Base-by-base conservation (phyloP, 108 stramenopile species). In the Cyclostephanos tholiformis region DNA sequence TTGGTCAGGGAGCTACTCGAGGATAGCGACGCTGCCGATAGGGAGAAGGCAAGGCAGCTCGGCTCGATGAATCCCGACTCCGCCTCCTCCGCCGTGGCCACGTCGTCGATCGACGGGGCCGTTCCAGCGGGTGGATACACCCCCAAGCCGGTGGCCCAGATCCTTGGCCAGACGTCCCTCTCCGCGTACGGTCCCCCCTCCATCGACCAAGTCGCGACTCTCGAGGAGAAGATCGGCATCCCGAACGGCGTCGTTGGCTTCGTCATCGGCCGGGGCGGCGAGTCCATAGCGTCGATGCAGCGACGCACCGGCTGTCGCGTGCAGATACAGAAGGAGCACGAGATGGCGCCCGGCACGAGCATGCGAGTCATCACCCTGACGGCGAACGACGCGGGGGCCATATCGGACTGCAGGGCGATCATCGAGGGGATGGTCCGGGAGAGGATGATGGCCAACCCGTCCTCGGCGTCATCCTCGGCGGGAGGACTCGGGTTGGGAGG, bases 251-350 rank as follows among this genome's bases (percentile, higher is more conserved):
- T 87, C 29, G 86, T 89, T 0, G 96, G 95, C 5, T 85, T 86
- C 36, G 87, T 97, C 48, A 97, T 97, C 71, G 98, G 98, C n/a
- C 74, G 91, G 20, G 96, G 95, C 0, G 97, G 96, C 22, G 89
- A 93, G 70, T 88, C 76, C 62, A 98, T 98, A 72, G 84, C 85
- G 26, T 67, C 69, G 22, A 91, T 97, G 86, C 93, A 97, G 73
- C 68, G 85, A 3, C 82, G 87, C 32, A 91, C 86, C 22, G 89
- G 90, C 8, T 85, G 85, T 72, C 76, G 84, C 25, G 87, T 97
- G 27, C 97, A 97, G 71, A 91, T 97, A 74, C 92, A 95, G 78
- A 97, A 88, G 73, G 90, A 95, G 76, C 83, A 90, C 68, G 91
- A 95, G 66, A 88, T 96, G 84, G 79, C 83, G 29, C 88, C 91